phyloP scores from a whole-genome alignment of 495 filamentous ascomycete genomes.

The Tetracladium marchalianum region DNA sequence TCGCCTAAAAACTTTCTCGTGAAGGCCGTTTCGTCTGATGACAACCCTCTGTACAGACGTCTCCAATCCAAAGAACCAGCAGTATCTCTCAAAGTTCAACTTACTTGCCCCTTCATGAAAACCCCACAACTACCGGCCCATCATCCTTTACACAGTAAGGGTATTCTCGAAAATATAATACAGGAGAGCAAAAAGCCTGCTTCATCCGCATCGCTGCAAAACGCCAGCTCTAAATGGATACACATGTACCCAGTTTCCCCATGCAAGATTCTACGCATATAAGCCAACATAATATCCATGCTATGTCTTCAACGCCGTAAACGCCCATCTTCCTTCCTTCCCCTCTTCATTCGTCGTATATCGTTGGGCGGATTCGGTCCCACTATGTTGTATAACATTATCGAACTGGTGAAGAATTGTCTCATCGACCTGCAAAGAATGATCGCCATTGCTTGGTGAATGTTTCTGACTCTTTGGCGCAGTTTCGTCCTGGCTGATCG shows the following conservation, averaged over 20 bases:
- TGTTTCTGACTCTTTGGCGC: conserved; percentile 51
- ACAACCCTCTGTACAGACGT: no score
- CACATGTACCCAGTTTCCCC: conserved; percentile 12
- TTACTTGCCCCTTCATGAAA: no score
- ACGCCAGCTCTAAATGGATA: conserved; percentile 12
- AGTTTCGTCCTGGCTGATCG: conserved; percentile 45
- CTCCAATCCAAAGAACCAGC: no score
- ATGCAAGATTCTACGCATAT: conserved; percentile 7
- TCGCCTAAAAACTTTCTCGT: no score
- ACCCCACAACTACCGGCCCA: no score
- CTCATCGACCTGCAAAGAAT: conserved; percentile 17
- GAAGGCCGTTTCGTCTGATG: no score
- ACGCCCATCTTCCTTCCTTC: conserved; percentile 13
- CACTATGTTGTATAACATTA: not conserved
- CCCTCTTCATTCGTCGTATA: conserved; percentile 14
- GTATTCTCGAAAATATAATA: conserved; percentile 16
- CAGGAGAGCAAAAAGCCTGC: conserved; percentile 4
- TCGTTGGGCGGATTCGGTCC: conserved; percentile 8
- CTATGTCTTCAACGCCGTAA: conserved; percentile 8
- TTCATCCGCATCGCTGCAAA: conserved; percentile 9
- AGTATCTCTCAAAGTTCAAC: no score
- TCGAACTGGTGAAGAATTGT: not conserved
- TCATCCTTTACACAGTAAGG: conserved; percentile 2
- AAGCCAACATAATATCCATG: conserved; percentile 10
- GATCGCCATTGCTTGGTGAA: conserved; percentile 38